These are phyloP conservation scores for Coleophoma cylindrospora DNA, from an alignment of 2,329 filamentous ascomycete species.

Conservation along the genomic window DNA sequence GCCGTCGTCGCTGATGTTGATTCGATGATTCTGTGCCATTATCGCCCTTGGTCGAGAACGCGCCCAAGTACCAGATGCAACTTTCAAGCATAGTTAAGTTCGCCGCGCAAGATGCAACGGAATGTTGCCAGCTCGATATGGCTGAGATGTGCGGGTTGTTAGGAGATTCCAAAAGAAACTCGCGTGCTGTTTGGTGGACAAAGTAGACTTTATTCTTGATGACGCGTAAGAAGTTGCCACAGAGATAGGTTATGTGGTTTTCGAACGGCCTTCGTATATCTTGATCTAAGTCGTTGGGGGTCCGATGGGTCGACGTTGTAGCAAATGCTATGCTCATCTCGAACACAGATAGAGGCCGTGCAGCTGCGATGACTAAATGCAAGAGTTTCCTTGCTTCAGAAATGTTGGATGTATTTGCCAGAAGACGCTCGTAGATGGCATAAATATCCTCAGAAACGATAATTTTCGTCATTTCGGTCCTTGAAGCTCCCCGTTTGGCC, in stretches of 20 bases:
- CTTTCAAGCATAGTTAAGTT: no score
- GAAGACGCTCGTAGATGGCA: conserved; percentile 30
- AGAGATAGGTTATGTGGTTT: not conserved
- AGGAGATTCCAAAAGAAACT: not conserved
- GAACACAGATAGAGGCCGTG: conserved; percentile 24
- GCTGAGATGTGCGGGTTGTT: not conserved
- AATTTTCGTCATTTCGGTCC: conserved; percentile 5
- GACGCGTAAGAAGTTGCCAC: not conserved
- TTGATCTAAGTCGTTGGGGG: not conserved
- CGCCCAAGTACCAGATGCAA: no score
- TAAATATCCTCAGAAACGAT: conserved; percentile 12
- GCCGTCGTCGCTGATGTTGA: no score
- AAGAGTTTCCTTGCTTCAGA: conserved; percentile 25
- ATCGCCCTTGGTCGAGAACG: no score
- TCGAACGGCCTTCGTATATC: not conserved
- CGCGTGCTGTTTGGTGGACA: not conserved
- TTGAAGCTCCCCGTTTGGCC: not conserved
- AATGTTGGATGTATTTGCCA: conserved; percentile 22
- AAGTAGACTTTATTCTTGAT: not conserved
- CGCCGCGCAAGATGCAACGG: no score
- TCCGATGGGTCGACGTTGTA: not conserved
- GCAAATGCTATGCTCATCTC: conserved; percentile 28
- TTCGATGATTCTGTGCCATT: no score
- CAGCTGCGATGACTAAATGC: conserved; percentile 29
- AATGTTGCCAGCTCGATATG: no score